Conservation (phyloP, 2,329 filamentous ascomycete species). For the Diaporthe eres region DNA sequence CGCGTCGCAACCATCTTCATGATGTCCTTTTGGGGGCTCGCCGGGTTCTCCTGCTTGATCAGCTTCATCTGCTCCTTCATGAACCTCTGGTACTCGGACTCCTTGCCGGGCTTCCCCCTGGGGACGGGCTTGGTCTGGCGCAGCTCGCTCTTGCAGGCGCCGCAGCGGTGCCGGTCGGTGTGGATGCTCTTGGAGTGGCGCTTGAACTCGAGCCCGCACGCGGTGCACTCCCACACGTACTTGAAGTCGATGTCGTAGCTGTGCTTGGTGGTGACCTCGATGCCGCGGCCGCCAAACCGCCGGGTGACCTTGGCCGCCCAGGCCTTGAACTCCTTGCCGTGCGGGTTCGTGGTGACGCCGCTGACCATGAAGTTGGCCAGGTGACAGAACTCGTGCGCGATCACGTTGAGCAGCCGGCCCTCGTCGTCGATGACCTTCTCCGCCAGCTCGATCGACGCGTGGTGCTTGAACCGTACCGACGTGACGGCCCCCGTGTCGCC, state of each 20-base stretch:
- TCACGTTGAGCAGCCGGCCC: conserved; percentile 84
- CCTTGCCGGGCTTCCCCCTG: conserved; percentile 53
- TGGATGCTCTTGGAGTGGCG: conserved; percentile 91
- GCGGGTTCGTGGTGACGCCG: conserved; percentile 80
- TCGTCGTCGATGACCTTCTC: conserved; percentile 88
- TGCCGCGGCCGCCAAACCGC: conserved; percentile 71
- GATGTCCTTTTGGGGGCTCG: conserved; percentile 74
- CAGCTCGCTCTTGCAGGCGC: conserved; percentile 78
- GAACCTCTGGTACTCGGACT: conserved; percentile 64
- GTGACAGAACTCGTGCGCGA: conserved; percentile 98
- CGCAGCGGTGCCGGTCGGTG: conserved; percentile 78
- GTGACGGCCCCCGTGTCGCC: conserved; percentile 43
- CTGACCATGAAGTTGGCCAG: conserved; percentile 92
- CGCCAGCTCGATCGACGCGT: conserved; percentile 89
- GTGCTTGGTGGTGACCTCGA: conserved; percentile 91
- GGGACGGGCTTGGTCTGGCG: conserved; percentile 86
- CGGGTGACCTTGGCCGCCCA: conserved; percentile 73
- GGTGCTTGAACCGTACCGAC: conserved; percentile 59
- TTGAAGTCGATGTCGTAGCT: conserved; percentile 92
- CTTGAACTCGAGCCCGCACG: conserved; percentile 81
- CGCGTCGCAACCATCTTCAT: conserved; percentile 77
- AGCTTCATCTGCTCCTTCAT: conserved; percentile 78
- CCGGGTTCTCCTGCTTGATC: conserved; percentile 69
- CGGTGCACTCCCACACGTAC: conserved; percentile 85
- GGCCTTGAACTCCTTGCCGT: conserved; percentile 86